Base-by-base conservation (phyloP, 305 asterid species). In the Fraxinus paxiana region DNA sequence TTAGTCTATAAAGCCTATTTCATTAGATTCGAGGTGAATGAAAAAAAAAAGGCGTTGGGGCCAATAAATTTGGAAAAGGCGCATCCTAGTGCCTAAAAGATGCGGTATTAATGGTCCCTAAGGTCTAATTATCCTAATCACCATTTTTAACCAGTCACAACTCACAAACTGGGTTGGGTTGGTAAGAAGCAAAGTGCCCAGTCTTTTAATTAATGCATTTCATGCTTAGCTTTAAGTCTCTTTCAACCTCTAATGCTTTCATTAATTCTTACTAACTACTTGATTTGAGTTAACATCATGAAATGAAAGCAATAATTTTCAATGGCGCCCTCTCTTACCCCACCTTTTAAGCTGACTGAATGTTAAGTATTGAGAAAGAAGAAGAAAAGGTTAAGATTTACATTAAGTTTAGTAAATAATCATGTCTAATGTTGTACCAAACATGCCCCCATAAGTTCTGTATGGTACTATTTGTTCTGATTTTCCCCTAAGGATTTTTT, bases 71-170 rank as follows among this genome's bases (percentile, higher is more conserved):
- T 51, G 61, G n/a, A 6, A 17, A 51, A n/a, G 17, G 5, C 6
- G 20, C 8, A 15, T 51, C 20, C 75, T 35, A 30, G 38, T 26
- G 79, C 83, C 26, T 78, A 81, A 3, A 13, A 83, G 87, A 86
- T 86, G 82, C 88, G 81, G 48, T 77, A 70, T 79, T 86, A 84
- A 61, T 82, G 89, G 89, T 86, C 83, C 54, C 87, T 82, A 77
- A 76, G 48, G 20, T 20, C 69, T 59, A 20, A 59, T 59, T 59
- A 18, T 59, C 30, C 12, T 6, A 18, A 59, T 59, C 69, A 6
- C 30, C 30, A 2, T 59, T 17, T 56, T 59, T 18, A 59, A 6
- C 12, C 13, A 20, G 71, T 56, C 71, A 70, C 67, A 81, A 78
- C 35, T 6, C 9, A 18, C 69, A 59, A 59, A 59, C 28, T 75